Evolutionary conservation across 1,139 yeast species (phyloP).

Genomic region (Nakaseomyces glabratus): DNA sequence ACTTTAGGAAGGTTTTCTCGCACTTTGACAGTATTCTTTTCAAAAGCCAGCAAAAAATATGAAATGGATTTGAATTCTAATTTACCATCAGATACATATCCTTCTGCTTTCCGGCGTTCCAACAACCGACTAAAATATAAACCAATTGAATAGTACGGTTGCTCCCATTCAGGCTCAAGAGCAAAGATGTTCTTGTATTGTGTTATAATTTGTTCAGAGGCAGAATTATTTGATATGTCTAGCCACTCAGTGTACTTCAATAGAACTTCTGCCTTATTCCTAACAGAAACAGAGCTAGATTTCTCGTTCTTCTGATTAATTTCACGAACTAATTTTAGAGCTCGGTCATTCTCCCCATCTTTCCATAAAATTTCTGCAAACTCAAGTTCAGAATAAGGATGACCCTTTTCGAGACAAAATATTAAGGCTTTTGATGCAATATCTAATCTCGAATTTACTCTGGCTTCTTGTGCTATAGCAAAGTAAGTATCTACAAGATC

Average conservation of each 20-base stretch:
- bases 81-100: constrained; percentile 44
- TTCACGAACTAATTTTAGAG: constrained; percentile 56
- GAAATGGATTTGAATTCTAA: constrained; percentile 58
- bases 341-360: constrained; percentile 82
- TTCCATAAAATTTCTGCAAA: constrained; percentile 84
- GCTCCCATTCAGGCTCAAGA: constrained; percentile 61
- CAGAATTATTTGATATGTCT: constrained; percentile 77
- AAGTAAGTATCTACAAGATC: constrained; percentile 48
- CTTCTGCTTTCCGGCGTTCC: constrained; percentile 46
- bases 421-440: constrained; percentile 67
- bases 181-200: constrained; percentile 57
- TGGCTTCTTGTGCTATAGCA: constrained; percentile 53
- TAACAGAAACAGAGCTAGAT: constrained; percentile 14
- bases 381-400: constrained; percentile 56
- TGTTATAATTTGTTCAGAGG: constrained; percentile 61
- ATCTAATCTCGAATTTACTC: constrained; percentile 62
- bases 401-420: constrained; percentile 43
- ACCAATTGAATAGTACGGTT: constrained; percentile 74
- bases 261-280: constrained; percentile 45
- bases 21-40: constrained; percentile 58
- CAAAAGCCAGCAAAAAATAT: constrained; percentile 58
- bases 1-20: constrained; percentile 86
- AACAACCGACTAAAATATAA: constrained; percentile 67
- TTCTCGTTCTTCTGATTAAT: constrained; percentile 30
- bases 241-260: constrained; percentile 83